Percentiles rank a stretch among this genome's conserved stretches.
Evolutionary conservation across 2,329 filamentous ascomycete species (phyloP).

Genomic region (Xylaria sp.): DNA sequence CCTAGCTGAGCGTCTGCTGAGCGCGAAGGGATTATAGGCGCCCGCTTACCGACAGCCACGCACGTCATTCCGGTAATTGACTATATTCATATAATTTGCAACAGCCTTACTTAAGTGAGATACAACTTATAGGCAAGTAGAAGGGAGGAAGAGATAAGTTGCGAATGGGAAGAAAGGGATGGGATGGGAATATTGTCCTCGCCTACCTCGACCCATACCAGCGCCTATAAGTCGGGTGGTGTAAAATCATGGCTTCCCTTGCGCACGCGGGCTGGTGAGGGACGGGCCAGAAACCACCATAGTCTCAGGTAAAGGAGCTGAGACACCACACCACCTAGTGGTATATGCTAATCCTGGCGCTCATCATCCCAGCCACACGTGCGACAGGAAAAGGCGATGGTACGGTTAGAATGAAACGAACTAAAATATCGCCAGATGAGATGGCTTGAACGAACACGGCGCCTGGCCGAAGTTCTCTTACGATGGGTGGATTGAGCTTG

Average conservation of each 20-base stretch:
- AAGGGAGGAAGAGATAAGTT: not conserved
- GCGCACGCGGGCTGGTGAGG: constrained; percentile 7
- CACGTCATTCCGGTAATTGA: constrained; percentile 1
- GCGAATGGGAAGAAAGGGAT: not conserved
- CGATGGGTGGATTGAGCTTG: not conserved
- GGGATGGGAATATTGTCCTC: not conserved
- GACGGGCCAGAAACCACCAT: constrained; percentile 24
- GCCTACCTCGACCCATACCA: not conserved
- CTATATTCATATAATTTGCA: not conserved
- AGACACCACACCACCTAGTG: constrained; percentile 13
- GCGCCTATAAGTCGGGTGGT: not conserved
- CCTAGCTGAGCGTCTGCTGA: constrained; percentile 11
- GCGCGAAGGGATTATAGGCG: not conserved
- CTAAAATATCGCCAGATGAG: constrained; percentile 12
- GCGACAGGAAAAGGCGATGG: constrained; percentile 6
- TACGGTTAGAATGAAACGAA: constrained; percentile 26
- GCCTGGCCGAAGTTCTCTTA: constrained; percentile 3
- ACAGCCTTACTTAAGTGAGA: not conserved
- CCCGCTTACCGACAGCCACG: constrained; percentile 5
- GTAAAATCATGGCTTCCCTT: not conserved
- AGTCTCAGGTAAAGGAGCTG: constrained; percentile 30
- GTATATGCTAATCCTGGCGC: constrained; percentile 25
- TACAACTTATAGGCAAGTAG: too few relatives aligned
- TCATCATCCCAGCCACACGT: constrained; percentile 19
- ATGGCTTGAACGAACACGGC: not conserved